Percentiles rank a stretch among this genome's conserved stretches.
These are phyloP conservation scores for Cucurbita pepo DNA, from an alignment of 306 rosid species.

Conservation along the genomic window DNA sequence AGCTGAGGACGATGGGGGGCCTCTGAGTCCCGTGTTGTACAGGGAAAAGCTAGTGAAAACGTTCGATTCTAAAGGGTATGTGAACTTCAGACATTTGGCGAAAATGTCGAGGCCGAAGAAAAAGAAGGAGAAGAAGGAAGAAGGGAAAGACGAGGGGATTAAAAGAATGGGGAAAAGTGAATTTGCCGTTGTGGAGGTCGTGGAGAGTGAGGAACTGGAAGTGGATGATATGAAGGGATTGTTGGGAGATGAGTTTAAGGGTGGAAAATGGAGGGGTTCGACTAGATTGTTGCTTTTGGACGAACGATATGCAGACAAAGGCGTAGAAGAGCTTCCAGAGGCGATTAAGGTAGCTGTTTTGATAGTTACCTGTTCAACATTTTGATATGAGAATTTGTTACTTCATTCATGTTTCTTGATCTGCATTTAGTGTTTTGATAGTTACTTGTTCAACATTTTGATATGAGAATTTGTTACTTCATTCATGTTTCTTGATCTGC, in stretches of 20 bases:
- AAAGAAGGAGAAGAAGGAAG: constrained; percentile 15
- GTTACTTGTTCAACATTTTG: constrained; percentile 9
- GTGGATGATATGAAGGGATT: constrained; percentile 43
- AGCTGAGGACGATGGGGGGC: constrained; percentile 42
- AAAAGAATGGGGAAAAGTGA: constrained; percentile 22
- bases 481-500: not conserved
- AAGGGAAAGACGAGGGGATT: constrained; percentile 9
- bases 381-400: not conserved
- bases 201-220: constrained; percentile 40
- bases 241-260: constrained; percentile 42
- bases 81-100: constrained; percentile 57
- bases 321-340: constrained; percentile 53
- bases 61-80: constrained; percentile 57
- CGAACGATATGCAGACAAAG: constrained; percentile 31
- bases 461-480: not conserved
- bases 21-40: constrained; percentile 48
- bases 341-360: constrained; percentile 63
- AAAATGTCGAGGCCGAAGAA: constrained; percentile 76
- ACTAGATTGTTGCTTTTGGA: constrained; percentile 76
- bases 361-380: constrained; percentile 6
- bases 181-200: constrained; percentile 42
- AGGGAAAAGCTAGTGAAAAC: constrained; percentile 57
- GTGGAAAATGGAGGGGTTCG: constrained; percentile 66
- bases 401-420: not conserved
- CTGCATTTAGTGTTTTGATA: not conserved